Evolutionary conservation across 805 yeast species (phyloP).

Genomic region (Kodamaea hsintzibuensis): DNA sequence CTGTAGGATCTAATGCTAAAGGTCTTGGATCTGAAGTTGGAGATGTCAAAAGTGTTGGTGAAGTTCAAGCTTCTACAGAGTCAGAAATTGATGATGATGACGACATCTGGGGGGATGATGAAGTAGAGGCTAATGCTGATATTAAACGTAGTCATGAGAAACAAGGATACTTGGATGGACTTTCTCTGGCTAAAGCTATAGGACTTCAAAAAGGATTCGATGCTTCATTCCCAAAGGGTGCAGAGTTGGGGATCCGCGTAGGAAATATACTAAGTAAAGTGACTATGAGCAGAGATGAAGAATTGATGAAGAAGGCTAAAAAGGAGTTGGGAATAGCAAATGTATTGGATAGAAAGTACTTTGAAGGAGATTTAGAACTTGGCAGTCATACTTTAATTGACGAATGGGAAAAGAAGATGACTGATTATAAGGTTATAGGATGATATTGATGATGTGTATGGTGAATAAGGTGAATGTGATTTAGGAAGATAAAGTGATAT

Average conservation of each 20-base stretch:
- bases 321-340: slow-evolving; percentile 59
- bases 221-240: slow-evolving; percentile 75
- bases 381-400: slow-evolving; percentile 33
- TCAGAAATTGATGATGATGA: slow-evolving; percentile 12
- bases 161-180: slow-evolving; percentile 83
- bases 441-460: slow-evolving; percentile 1
- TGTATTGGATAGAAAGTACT: slow-evolving; percentile 55
- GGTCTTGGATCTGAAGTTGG: neutral
- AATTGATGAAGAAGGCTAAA: slow-evolving; percentile 38
- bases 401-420: slow-evolving; percentile 50
- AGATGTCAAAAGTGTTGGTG: neutral
- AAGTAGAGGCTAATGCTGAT: slow-evolving; percentile 25
- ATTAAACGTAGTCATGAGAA: slow-evolving; percentile 65
- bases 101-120: slow-evolving; percentile 36
- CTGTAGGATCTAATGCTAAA: neutral
- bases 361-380: slow-evolving; percentile 49
- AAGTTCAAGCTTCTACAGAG: neutral
- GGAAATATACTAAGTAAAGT: slow-evolving; percentile 64
- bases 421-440: too few relatives aligned
- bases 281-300: slow-evolving; percentile 20
- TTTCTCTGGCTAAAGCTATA: slow-evolving; percentile 64
- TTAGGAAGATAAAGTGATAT: too few relatives aligned
- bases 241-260: slow-evolving; percentile 60
- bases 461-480: neutral
- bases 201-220: slow-evolving; percentile 82